Evolutionary conservation across 495 filamentous ascomycete genomes (phyloP).

Genomic region (Neurospora sp.): DNA sequence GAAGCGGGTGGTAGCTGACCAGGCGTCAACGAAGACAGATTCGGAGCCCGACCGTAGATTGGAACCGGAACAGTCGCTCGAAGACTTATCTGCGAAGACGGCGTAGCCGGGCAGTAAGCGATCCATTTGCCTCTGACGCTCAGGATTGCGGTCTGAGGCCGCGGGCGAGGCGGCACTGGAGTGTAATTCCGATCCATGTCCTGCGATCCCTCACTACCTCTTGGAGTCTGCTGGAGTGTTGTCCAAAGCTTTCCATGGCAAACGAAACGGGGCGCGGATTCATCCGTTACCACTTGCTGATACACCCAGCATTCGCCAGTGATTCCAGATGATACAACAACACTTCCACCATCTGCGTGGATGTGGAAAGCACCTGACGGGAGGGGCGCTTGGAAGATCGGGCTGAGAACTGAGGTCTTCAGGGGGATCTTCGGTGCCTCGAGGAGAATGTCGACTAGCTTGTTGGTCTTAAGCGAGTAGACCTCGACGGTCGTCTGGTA

Average conservation of each 20-base stretch:
- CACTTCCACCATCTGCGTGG: conserved; percentile 52
- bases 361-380: conserved; percentile 64
- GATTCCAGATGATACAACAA: conserved; percentile 65
- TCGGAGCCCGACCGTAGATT: conserved; percentile 46
- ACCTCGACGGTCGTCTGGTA: conserved; percentile 84
- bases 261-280: conserved; percentile 39
- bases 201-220: conserved; percentile 32
- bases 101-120: conserved; percentile 67
- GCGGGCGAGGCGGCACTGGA: conserved; percentile 26
- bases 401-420: conserved; percentile 41
- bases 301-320: conserved; percentile 85
- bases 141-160: conserved; percentile 53
- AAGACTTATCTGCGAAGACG: conserved; percentile 59
- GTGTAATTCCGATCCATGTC: conserved; percentile 33
- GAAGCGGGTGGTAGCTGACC: conserved; percentile 66
- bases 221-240: conserved; percentile 47
- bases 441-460: conserved; percentile 59
- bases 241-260: conserved; percentile 84
- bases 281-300: conserved; percentile 26
- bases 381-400: conserved; percentile 46
- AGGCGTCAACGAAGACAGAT: conserved; percentile 58
- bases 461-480: conserved; percentile 63
- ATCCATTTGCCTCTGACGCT: conserved; percentile 75
- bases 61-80: conserved; percentile 45
- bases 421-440: conserved; percentile 39